Percentiles rank a stretch among this genome's conserved stretches.
phyloP scores from a whole-genome alignment of 345 rosid genomes.

The Melastoma malabathricum region DNA sequence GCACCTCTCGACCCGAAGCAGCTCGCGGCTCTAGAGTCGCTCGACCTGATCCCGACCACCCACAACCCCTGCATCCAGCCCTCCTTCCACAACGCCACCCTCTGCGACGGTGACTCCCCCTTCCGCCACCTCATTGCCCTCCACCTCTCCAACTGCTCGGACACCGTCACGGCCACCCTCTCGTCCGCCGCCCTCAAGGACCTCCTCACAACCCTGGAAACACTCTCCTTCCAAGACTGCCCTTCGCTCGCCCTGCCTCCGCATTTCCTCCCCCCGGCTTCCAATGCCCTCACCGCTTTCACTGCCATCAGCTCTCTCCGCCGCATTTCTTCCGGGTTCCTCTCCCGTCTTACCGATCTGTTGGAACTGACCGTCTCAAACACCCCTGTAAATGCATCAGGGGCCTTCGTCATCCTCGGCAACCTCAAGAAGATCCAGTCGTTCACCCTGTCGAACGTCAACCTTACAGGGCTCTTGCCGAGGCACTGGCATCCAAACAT shows the following conservation, averaged over 20 bases:
- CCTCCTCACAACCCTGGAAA: conserved; percentile 55
- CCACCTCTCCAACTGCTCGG: conserved; percentile 60
- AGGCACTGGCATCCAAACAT: conserved; percentile 35
- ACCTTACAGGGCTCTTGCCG: conserved; percentile 54
- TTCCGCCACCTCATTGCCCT: conserved; percentile 66
- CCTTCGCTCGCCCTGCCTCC: conserved; percentile 24
- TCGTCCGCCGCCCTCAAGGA: conserved; percentile 27
- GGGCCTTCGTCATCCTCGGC: conserved; percentile 67
- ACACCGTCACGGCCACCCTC: conserved; percentile 36
- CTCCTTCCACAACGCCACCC: conserved; percentile 18
- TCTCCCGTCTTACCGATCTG: conserved; percentile 60
- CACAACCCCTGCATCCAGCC: conserved; percentile 52
- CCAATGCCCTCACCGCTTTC: conserved; percentile 43
- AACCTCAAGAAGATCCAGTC: conserved; percentile 49
- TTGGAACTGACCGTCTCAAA: conserved; percentile 59
- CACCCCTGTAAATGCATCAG: conserved; percentile 46
- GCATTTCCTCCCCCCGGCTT: conserved; percentile 57
- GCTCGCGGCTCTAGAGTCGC: conserved; percentile 56
- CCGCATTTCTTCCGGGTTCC: conserved; percentile 53
- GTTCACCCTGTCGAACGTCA: conserved; percentile 50
- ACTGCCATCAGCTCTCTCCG: conserved; percentile 50
- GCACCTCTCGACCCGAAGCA: conserved; percentile 73
- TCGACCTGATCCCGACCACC: conserved; percentile 42
- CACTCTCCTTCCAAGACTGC: conserved; percentile 63
- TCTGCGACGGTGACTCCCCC: conserved; percentile 50